phyloP scores from a whole-genome alignment of 192 early-diverging fungal species.

The Entrophospora sp. region DNA sequence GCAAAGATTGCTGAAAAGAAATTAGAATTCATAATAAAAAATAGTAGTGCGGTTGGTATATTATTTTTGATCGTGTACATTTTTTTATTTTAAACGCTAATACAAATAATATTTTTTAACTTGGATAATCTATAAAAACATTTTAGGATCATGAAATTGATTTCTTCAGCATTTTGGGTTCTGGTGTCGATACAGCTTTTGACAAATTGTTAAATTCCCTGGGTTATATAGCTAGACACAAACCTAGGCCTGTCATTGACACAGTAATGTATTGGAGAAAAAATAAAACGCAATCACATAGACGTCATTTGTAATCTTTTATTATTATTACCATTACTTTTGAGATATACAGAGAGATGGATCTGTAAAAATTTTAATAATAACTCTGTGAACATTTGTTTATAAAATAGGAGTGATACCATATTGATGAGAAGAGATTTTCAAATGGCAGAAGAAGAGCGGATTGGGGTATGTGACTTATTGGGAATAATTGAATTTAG shows the following conservation, averaged over 20 bases:
- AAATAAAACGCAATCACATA: slow-evolving; percentile 33
- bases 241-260: slow-evolving; percentile 80
- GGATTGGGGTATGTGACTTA: too few relatives aligned
- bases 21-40: slow-evolving; percentile 36
- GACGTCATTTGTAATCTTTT: background rate
- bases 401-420: too few relatives aligned
- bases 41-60: slow-evolving; percentile 26
- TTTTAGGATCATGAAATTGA: slow-evolving; percentile 59
- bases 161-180: slow-evolving; percentile 47
- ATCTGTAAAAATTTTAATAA: too few relatives aligned
- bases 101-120: background rate
- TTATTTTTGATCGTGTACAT: background rate
- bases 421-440: too few relatives aligned
- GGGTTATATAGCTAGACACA: slow-evolving; percentile 71
- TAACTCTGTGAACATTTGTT: too few relatives aligned
- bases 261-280: slow-evolving; percentile 70
- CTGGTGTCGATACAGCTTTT: slow-evolving; percentile 65
- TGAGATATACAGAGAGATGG: too few relatives aligned
- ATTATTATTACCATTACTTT: background rate
- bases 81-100: background rate
- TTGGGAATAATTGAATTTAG: too few relatives aligned
- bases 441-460: too few relatives aligned
- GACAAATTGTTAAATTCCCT: slow-evolving; percentile 74
- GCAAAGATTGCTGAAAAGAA: slow-evolving; percentile 49
- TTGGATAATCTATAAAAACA: too few relatives aligned